phyloP scores from a whole-genome alignment of 176 grass and related monocot genomes.

The bread wheat (Triticum aestivum) region IWGSC_CS_RefSeq_v2.1 NC_057796.1:372842961-372843460 shows the following conservation, averaged over 20 bases:
- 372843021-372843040: slow-evolving; percentile 95
- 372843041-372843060: slow-evolving; percentile 84
- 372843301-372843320: not conserved
- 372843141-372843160: not conserved
- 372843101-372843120: not conserved
- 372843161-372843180: not conserved
- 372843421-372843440: slow-evolving; percentile 99
- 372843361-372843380: slow-evolving; percentile 96
- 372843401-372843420: slow-evolving; percentile 96
- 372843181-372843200: not conserved
- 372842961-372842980: not conserved
- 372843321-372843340: not conserved
- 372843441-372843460: slow-evolving; percentile 76
- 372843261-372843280: not conserved
- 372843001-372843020: slow-evolving; percentile 98
- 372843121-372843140: not conserved
- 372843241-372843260: not conserved
- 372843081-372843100: not conserved
- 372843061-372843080: slow-evolving; percentile 15
- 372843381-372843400: slow-evolving; percentile 99
- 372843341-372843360: not conserved
- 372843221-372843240: slow-evolving; percentile 1
- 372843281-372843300: slow-evolving; percentile 11
- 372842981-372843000: slow-evolving; percentile 36
- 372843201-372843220: not conserved